Percentiles rank a stretch among this genome's conserved stretches.
phyloP scores from a whole-genome alignment of 257 asterid species.

The Dorcoceras hygrometricum region DNA sequence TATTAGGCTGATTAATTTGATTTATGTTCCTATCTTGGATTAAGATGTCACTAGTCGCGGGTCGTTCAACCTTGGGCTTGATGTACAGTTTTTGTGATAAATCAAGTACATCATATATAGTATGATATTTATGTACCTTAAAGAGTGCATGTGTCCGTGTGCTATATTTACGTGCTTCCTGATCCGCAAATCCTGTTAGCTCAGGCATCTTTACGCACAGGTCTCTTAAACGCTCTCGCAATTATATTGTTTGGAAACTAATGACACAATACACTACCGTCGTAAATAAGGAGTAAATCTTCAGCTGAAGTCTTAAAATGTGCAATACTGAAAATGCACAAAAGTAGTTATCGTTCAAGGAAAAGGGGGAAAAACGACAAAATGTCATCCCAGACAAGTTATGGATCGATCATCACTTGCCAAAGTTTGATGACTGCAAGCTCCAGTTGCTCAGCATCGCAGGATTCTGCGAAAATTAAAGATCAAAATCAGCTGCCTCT shows the following conservation, averaged over 20 bases:
- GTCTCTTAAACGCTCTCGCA: background rate
- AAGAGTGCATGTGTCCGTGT: too few species aligned
- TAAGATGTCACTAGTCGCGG: background rate
- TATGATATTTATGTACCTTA: background rate
- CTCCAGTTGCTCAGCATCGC: constrained; percentile 28
- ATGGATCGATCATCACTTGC: constrained; percentile 19
- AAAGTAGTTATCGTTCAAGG: background rate
- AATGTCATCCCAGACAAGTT: constrained; percentile 3
- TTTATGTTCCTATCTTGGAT: background rate
- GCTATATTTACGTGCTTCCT: too few species aligned
- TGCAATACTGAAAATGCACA: background rate
- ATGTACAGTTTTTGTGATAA: background rate
- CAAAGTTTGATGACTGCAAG: constrained; percentile 28
- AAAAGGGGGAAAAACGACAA: background rate
- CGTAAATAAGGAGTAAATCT: background rate
- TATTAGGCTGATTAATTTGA: background rate
- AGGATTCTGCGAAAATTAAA: constrained; percentile 26
- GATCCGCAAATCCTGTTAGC: background rate
- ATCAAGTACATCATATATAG: background rate
- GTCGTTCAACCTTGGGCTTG: background rate
- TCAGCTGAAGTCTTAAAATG: background rate
- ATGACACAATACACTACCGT: background rate
- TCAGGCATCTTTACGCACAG: background rate
- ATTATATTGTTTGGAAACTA: background rate
- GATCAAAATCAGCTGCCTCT: background rate